Base-by-base conservation (phyloP, 768 basidiomycete genomes). In the Amanita rubescens region DNA sequence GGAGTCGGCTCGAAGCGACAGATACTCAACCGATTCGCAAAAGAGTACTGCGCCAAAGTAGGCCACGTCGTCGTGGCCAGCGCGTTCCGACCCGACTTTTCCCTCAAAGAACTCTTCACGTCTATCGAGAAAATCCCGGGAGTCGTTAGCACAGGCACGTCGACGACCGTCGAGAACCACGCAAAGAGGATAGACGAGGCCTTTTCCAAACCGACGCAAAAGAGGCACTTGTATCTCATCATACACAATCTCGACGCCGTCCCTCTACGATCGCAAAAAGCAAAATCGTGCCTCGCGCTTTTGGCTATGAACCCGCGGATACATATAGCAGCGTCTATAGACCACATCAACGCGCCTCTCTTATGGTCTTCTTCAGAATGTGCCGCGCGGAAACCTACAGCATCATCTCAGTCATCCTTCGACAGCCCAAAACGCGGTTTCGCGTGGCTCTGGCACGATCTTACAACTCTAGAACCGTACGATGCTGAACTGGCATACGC, bases 171-270 rank as follows among this genome's bases (percentile, higher is more conserved):
- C 14, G 89, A 92, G 52, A 76, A 75, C 48, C 85, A 85, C 62
- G 74, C 81, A 1, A 79, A 77, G 50, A 75, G 82, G 19, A 78
- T 93, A 57, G 78, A 81, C 60, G 74, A 83, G 20, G 81, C 82
- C 62, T 85, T 89, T 63, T 64, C 77, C 0, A 62, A 64, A 46
- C 54, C 65, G 15, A 53, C 63, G 24, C 65, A 73, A 22, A 65
- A 67, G 25, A 66, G 65, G 43, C 78, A 77, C 43, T 72, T 98
- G 38, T 92, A 83, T 64, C 71, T 98, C 56, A 69, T 95, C 62
- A 71, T 96, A 20, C 93, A 98, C 74, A 94, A 90, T 69, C 83
- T 97, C 66, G 94, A 97, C 61, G 76, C 86, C 0, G 76, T 84
- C 0, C 69, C 80, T 5, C 70, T 96, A 22, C 87, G 91, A 35